phyloP scores from a whole-genome alignment of 2,329 filamentous ascomycete genomes.

The Teratosphaeriaceae sp. region DNA sequence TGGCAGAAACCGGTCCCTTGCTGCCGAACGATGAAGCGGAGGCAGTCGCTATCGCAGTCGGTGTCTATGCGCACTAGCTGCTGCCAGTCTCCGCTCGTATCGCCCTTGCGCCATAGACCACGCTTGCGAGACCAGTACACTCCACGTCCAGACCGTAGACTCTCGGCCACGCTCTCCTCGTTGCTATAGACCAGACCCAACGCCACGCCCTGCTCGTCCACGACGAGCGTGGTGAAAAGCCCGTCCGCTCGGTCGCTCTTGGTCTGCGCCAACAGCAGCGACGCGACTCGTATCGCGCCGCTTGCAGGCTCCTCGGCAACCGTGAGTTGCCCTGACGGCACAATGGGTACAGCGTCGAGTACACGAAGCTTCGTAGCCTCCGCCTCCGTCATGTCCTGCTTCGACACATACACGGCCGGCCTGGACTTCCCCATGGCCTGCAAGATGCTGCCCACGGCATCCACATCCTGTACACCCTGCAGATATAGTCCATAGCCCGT shows the following conservation, averaged over 20 bases:
- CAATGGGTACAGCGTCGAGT: slow-evolving; percentile 57
- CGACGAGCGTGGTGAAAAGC: slow-evolving; percentile 83
- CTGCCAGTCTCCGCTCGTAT: slow-evolving; percentile 89
- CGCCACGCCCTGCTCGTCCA: slow-evolving; percentile 76
- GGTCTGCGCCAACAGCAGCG: slow-evolving; percentile 67
- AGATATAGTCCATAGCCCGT: slow-evolving; percentile 41
- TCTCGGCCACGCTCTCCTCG: slow-evolving; percentile 80
- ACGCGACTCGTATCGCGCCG: slow-evolving; percentile 57
- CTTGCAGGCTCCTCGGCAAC: slow-evolving; percentile 54
- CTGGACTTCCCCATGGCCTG: slow-evolving; percentile 44
- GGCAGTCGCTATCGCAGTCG: slow-evolving; percentile 89
- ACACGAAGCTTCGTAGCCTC: slow-evolving; percentile 36
- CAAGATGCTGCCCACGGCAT: slow-evolving; percentile 41
- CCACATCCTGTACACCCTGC: slow-evolving; percentile 31
- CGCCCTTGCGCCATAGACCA: slow-evolving; percentile 94
- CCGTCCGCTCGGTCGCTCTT: slow-evolving; percentile 77
- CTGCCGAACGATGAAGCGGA: slow-evolving; percentile 85
- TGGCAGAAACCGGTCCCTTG: slow-evolving; percentile 89
- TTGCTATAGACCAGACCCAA: slow-evolving; percentile 93
- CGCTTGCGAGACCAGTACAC: slow-evolving; percentile 96
- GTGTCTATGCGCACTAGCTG: slow-evolving; percentile 76
- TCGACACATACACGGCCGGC: slow-evolving; percentile 47
- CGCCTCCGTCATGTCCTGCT: slow-evolving; percentile 34
- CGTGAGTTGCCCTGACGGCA: slow-evolving; percentile 65
- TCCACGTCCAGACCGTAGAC: slow-evolving; percentile 70